These are phyloP conservation scores for Elongisporangium senticosum DNA, from an alignment of 352 stramenopile species.

Conservation along the genomic window DNA sequence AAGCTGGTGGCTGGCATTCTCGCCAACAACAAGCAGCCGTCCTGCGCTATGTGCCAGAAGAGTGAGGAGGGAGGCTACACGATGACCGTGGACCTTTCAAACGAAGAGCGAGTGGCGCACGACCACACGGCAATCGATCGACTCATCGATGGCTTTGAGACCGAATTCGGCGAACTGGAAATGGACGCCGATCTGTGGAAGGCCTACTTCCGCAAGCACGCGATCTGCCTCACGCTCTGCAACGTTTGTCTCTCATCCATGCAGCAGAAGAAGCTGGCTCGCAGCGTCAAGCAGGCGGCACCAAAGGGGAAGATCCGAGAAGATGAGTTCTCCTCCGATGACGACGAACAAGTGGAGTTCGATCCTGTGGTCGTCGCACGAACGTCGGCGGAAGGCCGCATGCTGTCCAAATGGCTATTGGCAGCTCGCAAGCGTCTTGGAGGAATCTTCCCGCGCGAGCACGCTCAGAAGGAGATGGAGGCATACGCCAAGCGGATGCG, in stretches of 20 bases:
- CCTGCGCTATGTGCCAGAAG: constrained; percentile 82
- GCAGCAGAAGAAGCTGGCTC: constrained; percentile 42
- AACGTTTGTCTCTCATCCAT: constrained; percentile 84
- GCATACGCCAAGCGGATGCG: constrained; percentile 90
- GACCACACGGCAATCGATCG: constrained; percentile 73
- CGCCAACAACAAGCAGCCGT: constrained; percentile 71
- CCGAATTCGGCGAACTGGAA: constrained; percentile 82
- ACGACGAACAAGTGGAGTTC: constrained; percentile 68
- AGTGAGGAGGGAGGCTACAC: constrained; percentile 54
- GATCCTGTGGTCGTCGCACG: constrained; percentile 90
- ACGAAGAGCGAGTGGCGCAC: constrained; percentile 54
- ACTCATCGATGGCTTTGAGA: constrained; percentile 70
- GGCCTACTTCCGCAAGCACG: constrained; percentile 94
- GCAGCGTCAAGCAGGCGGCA: constrained; percentile 23
- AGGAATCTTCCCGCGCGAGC: constrained; percentile 84
- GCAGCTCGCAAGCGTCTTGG: constrained; percentile 89
- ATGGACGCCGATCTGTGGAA: constrained; percentile 93
- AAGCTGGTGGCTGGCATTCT: constrained; percentile 86
- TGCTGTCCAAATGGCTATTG: constrained; percentile 94
- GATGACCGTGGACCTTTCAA: constrained; percentile 82
- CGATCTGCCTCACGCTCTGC: constrained; percentile 91
- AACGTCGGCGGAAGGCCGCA: constrained; percentile 85
- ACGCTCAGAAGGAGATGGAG: constrained; percentile 88
- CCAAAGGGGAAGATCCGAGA: constrained; percentile 37
- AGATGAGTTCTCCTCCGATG: constrained; percentile 92